These are phyloP conservation scores for Ophiostoma fasciatum DNA, from an alignment of 2,329 filamentous ascomycete species.

Conservation along the genomic window DNA sequence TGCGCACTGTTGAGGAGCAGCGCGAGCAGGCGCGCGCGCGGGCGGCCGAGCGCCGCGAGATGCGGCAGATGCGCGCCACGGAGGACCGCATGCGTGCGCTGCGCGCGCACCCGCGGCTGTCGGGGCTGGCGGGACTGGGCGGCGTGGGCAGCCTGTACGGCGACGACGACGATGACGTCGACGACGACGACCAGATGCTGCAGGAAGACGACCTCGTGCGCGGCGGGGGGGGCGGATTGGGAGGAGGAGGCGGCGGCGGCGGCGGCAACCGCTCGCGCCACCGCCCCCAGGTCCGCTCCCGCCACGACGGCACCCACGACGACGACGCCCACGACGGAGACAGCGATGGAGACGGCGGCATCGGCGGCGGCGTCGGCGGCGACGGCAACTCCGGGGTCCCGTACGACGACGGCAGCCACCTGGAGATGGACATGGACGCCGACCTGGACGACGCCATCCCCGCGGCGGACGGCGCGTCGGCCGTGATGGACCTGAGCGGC, in stretches of 20 bases:
- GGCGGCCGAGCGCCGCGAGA: slow-evolving; percentile 24
- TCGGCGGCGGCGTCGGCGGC: not conserved
- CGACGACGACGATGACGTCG: slow-evolving; percentile 39
- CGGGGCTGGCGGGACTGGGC: slow-evolving; percentile 3
- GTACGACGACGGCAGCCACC: slow-evolving; percentile 14
- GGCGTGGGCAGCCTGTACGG: slow-evolving; percentile 24
- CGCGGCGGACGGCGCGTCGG: slow-evolving; percentile 26
- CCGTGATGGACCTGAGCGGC: slow-evolving; percentile 6
- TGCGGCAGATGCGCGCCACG: slow-evolving; percentile 36
- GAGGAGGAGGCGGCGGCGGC: not conserved
- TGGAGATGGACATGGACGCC: slow-evolving; percentile 45
- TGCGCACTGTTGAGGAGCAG: slow-evolving; percentile 19
- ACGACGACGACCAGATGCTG: slow-evolving; percentile 42
- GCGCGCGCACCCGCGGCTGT: slow-evolving; percentile 30
- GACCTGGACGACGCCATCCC: slow-evolving; percentile 59
- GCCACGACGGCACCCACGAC: not conserved
- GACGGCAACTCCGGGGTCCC: no score
- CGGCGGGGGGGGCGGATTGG: slow-evolving; percentile 10
- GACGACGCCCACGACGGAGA: not conserved
- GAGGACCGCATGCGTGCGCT: slow-evolving; percentile 50
- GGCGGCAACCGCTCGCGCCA: not conserved
- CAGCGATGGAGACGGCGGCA: not conserved
- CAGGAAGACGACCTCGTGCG: slow-evolving; percentile 45
- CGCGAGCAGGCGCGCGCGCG: slow-evolving; percentile 23
- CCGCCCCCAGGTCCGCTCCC: not conserved